Percentiles rank a stretch among this genome's conserved stretches.
Conservation (phyloP, 768 basidiomycete genomes). For the Ramaria sp. region DNA sequence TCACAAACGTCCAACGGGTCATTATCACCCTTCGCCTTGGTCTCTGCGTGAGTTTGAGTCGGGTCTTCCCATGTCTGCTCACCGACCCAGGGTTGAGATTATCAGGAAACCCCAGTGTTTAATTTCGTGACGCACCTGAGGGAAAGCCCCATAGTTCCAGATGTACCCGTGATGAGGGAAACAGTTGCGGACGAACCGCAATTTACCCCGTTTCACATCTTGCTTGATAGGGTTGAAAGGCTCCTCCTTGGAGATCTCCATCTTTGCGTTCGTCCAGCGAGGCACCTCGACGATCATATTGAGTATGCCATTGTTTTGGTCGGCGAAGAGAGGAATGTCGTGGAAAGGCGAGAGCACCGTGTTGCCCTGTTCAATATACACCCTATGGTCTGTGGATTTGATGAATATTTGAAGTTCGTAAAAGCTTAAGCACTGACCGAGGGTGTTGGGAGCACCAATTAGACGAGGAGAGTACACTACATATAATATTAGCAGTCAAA, state of each 20-base stretch:
- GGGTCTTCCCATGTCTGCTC: slow-evolving; percentile 97
- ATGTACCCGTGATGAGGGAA: slow-evolving; percentile 99
- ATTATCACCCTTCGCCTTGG: slow-evolving; percentile 98
- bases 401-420: neutral
- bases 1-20: slow-evolving; percentile 99
- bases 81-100: neutral
- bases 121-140: slow-evolving; percentile 52
- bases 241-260: slow-evolving; percentile 99
- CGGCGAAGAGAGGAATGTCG: slow-evolving; percentile 96
- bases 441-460: slow-evolving; percentile 85
- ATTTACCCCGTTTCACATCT: slow-evolving; percentile 92
- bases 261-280: slow-evolving; percentile 99
- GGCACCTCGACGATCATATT: slow-evolving; percentile 99
- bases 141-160: slow-evolving; percentile 99
- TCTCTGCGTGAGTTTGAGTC: slow-evolving; percentile 75
- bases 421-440: slow-evolving; percentile 46
- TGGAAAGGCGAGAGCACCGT: slow-evolving; percentile 82
- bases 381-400: slow-evolving; percentile 68
- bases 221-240: slow-evolving; percentile 99
- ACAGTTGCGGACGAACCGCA: slow-evolving; percentile 98
- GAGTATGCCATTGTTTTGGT: slow-evolving; percentile 88
- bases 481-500: neutral
- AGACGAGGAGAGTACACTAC: slow-evolving; percentile 67
- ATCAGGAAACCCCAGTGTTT: neutral
- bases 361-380: slow-evolving; percentile 86